A percentile compares a stretch with the other conserved stretches of the same genome.
These are phyloP conservation scores for Tardiomyces depauwii DNA, from an alignment of 1,139 yeast genomes.

Conservation along the genomic window DNA sequence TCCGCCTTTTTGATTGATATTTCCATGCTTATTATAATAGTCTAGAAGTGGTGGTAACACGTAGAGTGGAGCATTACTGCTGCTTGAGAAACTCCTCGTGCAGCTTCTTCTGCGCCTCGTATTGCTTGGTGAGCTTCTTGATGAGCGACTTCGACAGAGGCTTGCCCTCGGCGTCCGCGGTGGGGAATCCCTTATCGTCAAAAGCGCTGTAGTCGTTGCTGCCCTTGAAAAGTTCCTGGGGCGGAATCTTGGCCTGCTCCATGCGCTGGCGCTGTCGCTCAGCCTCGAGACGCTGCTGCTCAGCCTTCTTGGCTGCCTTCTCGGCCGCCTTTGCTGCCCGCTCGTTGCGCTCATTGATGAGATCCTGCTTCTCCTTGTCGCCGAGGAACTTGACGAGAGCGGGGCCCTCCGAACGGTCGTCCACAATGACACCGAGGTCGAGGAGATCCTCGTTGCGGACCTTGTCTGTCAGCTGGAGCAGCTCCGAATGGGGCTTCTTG, in stretches of 20 bases:
- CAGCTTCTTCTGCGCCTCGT: constrained; percentile 71
- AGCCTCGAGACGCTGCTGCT: constrained; percentile 26
- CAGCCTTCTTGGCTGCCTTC: constrained; percentile 33
- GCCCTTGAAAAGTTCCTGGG: constrained; percentile 58
- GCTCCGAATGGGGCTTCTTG: constrained; percentile 42
- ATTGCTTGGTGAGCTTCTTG: constrained; percentile 70
- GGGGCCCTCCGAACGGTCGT: constrained; percentile 68
- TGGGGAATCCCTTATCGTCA: constrained; percentile 82
- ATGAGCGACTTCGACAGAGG: constrained; percentile 80
- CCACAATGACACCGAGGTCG: constrained; percentile 69
- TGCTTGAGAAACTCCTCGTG: constrained; percentile 45
- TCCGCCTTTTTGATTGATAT: too few relatives aligned
- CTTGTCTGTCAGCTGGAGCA: constrained; percentile 48
- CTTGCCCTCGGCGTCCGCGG: constrained; percentile 64
- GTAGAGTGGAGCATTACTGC: too few relatives aligned
- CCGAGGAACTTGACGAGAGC: constrained; percentile 76
- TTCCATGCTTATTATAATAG: too few relatives aligned
- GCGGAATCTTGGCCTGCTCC: constrained; percentile 60
- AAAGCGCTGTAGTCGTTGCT: constrained; percentile 51
- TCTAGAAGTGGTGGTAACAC: too few relatives aligned
- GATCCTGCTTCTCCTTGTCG: constrained; percentile 54
- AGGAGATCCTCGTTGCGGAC: constrained; percentile 56
- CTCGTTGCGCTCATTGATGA: constrained; percentile 46
- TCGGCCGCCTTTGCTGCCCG: constrained; percentile 44
- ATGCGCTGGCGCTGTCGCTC: constrained; percentile 55